These are phyloP conservation scores for Malus hybrid DNA, from an alignment of 331 rosid genomes.

Conservation along the genomic window DNA sequence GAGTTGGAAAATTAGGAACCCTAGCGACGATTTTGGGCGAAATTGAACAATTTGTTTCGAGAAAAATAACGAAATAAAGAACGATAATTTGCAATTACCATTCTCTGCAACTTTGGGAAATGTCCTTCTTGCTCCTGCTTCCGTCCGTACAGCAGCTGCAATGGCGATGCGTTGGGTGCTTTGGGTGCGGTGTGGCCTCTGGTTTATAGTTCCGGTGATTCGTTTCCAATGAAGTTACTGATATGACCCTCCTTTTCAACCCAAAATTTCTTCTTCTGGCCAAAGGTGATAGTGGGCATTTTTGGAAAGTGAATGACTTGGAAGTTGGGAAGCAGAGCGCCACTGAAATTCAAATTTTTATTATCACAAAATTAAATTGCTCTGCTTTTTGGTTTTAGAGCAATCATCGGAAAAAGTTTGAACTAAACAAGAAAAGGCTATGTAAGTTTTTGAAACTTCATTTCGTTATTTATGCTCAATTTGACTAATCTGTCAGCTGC, in stretches of 20 bases:
- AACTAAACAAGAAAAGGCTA: too few relatives aligned
- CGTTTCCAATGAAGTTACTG: background rate
- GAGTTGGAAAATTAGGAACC: slow-evolving; percentile 17
- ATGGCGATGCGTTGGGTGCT: background rate
- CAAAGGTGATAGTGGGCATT: background rate
- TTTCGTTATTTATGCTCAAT: too few relatives aligned
- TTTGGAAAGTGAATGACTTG: background rate
- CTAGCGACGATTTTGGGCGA: slow-evolving; percentile 15
- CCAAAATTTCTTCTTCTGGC: too few relatives aligned
- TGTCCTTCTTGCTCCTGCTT: background rate
- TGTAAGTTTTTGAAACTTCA: too few relatives aligned
- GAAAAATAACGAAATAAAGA: background rate
- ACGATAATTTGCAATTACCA: background rate
- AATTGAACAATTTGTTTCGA: background rate
- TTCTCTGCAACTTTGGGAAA: background rate
- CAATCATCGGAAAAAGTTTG: too few relatives aligned
- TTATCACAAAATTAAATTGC: background rate
- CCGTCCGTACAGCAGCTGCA: background rate
- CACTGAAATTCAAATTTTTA: slow-evolving; percentile 1
- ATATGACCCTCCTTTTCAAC: background rate
- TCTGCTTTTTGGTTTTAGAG: too few relatives aligned
- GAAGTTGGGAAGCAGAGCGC: slow-evolving; percentile 1
- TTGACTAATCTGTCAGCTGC: too few relatives aligned
- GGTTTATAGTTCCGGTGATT: background rate
- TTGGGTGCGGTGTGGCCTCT: too few relatives aligned